Percentiles rank a stretch among this genome's conserved stretches.
Conservation (phyloP, 139 green algal species). For the Chlamydomonas sphaeroides region DNA sequence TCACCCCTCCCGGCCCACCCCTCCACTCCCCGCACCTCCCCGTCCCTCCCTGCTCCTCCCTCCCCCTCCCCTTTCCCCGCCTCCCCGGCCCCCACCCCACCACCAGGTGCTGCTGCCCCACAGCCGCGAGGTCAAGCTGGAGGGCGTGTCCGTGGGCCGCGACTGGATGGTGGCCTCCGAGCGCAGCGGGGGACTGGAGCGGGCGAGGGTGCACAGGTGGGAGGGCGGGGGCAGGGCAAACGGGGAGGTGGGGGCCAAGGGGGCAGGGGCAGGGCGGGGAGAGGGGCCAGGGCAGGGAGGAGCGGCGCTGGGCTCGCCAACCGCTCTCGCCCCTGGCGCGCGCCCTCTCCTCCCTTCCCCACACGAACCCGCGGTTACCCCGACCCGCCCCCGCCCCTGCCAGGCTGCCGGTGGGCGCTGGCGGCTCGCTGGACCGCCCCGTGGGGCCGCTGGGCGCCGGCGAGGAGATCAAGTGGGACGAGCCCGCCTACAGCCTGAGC, state of each 20-base stretch:
- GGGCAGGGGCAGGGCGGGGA: too few relatives aligned
- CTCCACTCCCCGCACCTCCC: too few relatives aligned
- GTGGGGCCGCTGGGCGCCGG: conserved; percentile 49
- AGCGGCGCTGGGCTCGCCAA: too few relatives aligned
- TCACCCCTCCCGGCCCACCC: too few relatives aligned
- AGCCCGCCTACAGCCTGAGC: conserved; percentile 76
- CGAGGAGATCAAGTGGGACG: conserved; percentile 72
- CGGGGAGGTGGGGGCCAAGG: too few relatives aligned
- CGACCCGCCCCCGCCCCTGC: too few relatives aligned
- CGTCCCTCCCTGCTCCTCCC: neutral
- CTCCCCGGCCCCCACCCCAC: neutral
- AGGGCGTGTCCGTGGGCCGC: conserved; percentile 58
- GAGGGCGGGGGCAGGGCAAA: too few relatives aligned
- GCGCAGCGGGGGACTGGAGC: conserved; percentile 53
- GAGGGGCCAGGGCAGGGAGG: too few relatives aligned
- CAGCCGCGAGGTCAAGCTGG: conserved; percentile 82
- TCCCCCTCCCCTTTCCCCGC: neutral
- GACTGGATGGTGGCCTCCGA: conserved; percentile 67
- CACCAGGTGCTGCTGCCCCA: conserved; percentile 80
- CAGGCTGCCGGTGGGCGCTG: too few relatives aligned
- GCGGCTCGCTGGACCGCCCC: conserved; percentile 35
- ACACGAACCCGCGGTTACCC: too few relatives aligned
- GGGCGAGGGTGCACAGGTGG: conserved; percentile 51
- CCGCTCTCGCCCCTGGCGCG: too few relatives aligned
- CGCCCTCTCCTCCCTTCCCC: too few relatives aligned